A percentile compares a stretch with the other conserved stretches of the same genome.
Conservation (phyloP, 2,329 filamentous ascomycete species). For the Diaporthe citrichinensis region DNA sequence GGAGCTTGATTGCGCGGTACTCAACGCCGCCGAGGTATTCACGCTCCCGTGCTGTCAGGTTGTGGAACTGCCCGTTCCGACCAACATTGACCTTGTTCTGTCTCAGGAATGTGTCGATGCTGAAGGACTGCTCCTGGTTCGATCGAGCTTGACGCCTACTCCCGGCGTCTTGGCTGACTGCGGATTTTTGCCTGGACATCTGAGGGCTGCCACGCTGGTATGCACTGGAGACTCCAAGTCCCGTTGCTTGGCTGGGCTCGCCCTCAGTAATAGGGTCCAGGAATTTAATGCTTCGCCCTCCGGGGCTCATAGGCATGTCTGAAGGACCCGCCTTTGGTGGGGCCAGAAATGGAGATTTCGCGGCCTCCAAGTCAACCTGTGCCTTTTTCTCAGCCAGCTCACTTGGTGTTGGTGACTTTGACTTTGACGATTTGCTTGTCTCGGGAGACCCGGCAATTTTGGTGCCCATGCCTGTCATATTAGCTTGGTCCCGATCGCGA, state of each 20-base stretch:
- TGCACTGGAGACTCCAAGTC: slow-evolving; percentile 15
- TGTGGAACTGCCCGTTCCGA: slow-evolving; percentile 69
- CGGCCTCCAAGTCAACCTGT: slow-evolving; percentile 17
- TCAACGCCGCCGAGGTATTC: slow-evolving; percentile 74
- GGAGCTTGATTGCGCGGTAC: slow-evolving; percentile 72
- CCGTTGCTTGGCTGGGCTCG: slow-evolving; percentile 25
- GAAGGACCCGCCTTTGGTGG: slow-evolving; percentile 1
- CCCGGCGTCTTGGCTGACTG: neutral
- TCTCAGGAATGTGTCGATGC: slow-evolving; percentile 51
- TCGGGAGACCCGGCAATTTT: neutral
- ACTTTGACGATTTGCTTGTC: neutral
- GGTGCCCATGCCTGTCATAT: slow-evolving; percentile 42
- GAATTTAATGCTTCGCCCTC: slow-evolving; percentile 24
- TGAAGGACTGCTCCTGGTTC: slow-evolving; percentile 37
- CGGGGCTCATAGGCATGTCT: slow-evolving; percentile 12
- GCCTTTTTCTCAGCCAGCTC: slow-evolving; percentile 11
- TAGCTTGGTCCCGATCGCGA: slow-evolving; percentile 27
- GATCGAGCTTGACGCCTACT: neutral
- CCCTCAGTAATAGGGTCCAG: slow-evolving; percentile 33
- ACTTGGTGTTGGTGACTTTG: slow-evolving; percentile 18
- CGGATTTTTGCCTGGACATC: slow-evolving; percentile 23
- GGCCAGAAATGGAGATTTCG: slow-evolving; percentile 17
- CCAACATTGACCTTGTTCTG: slow-evolving; percentile 56
- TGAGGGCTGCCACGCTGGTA: slow-evolving; percentile 26
- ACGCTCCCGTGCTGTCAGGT: slow-evolving; percentile 66